These are phyloP conservation scores for Leavenworthia alabamica DNA, from an alignment of 345 rosid species.

Conservation along the genomic window DNA sequence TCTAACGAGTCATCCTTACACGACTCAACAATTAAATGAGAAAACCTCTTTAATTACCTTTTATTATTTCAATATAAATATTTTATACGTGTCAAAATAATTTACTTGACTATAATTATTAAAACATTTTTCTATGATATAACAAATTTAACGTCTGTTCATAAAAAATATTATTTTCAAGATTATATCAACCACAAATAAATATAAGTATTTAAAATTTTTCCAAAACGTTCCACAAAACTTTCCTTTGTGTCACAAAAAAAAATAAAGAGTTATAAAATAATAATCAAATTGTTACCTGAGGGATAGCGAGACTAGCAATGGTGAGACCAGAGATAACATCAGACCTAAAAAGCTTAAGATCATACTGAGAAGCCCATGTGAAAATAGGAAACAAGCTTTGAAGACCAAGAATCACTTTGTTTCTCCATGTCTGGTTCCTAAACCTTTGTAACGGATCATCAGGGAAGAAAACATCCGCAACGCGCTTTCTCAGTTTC, in stretches of 20 bases:
- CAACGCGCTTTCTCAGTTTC: conserved; percentile 51
- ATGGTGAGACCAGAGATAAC: conserved; percentile 94
- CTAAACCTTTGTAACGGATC: conserved; percentile 83
- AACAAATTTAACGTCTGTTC: no score
- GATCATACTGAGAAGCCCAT: conserved; percentile 68
- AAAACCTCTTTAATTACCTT: conserved; percentile 15
- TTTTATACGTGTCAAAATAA: neutral
- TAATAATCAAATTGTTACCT: conserved; percentile 38
- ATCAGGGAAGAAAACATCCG: conserved; percentile 88
- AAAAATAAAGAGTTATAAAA: neutral
- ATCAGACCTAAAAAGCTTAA: conserved; percentile 68
- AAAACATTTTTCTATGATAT: no score
- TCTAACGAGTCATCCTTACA: conserved; percentile 17
- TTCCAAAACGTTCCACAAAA: neutral
- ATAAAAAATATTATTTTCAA: no score
- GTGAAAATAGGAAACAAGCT: conserved; percentile 71
- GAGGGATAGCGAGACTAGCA: conserved; percentile 98
- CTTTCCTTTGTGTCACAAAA: neutral
- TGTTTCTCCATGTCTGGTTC: conserved; percentile 58
- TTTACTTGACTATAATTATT: no score
- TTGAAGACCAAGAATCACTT: conserved; percentile 55
- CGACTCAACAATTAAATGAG: neutral
- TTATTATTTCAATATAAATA: neutral
- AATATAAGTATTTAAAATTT: no score
- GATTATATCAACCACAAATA: neutral